These are phyloP conservation scores for Mortierella antarctica DNA, from an alignment of 192 early-diverging fungal species.

Conservation along the genomic window DNA sequence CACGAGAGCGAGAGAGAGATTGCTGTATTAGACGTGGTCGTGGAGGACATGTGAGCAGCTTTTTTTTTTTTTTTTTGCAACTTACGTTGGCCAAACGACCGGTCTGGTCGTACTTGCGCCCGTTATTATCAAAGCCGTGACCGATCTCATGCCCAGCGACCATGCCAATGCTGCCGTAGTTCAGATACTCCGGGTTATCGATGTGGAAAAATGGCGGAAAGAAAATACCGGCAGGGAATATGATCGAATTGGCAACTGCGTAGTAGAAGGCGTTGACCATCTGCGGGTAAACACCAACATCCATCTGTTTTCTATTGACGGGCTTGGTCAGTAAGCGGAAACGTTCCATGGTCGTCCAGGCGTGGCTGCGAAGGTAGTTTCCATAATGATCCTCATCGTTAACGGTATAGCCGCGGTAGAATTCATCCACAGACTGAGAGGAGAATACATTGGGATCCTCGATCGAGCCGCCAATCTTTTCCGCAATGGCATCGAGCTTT, in stretches of 20 bases:
- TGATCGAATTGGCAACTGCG: slow-evolving; percentile 36
- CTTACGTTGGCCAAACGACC: slow-evolving; percentile 20
- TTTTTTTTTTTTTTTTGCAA: no score
- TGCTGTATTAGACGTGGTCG: no score
- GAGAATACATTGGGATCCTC: slow-evolving; percentile 48
- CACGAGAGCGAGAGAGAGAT: no score
- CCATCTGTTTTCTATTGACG: slow-evolving; percentile 48
- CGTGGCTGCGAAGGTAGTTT: slow-evolving; percentile 40
- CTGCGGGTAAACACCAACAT: slow-evolving; percentile 60
- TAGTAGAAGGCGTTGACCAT: slow-evolving; percentile 68
- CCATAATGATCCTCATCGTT: slow-evolving; percentile 52
- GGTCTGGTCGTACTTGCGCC: slow-evolving; percentile 57
- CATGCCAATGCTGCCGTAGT: slow-evolving; percentile 72
- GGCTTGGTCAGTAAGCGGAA: slow-evolving; percentile 48
- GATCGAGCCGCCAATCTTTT: slow-evolving; percentile 61
- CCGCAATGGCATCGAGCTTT: slow-evolving; percentile 57
- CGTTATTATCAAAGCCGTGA: slow-evolving; percentile 67
- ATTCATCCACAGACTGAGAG: slow-evolving; percentile 53
- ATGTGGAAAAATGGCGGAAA: slow-evolving; percentile 69
- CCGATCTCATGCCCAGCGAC: slow-evolving; percentile 78
- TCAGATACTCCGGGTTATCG: slow-evolving; percentile 64
- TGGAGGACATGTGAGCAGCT: no score
- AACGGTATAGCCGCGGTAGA: slow-evolving; percentile 46
- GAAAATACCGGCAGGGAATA: slow-evolving; percentile 63
- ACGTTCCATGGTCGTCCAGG: slow-evolving; percentile 15